Evolutionary conservation across 306 rosid species (phyloP), one percentile per base, ranked within the genome.

Genomic region (Cicer pinnatifidum): DNA sequence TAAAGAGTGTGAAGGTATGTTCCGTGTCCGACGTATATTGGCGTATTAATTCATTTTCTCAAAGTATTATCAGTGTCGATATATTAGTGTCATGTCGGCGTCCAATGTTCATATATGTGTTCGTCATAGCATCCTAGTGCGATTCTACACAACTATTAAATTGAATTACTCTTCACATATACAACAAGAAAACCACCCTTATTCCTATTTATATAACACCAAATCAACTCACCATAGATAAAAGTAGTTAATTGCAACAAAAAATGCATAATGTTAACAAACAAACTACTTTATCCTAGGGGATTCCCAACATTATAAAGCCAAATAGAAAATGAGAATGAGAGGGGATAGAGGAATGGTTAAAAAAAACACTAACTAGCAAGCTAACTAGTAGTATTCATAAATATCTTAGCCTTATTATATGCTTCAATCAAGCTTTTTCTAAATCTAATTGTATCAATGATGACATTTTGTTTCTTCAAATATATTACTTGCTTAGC

Each of bases 381-480:
- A 3, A 65, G 10, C 66, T 58, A 75, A 12, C n/a, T 15, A 3
- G 23, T 64, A 10, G 6, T 52, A 5, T 57, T 54, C 47, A 78
- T 56, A 37, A 70, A 75, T 70, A 20, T 37, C 39, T 37, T 83
- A 0, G 79, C 84, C 78, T 63, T 83, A 5, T 35, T 2, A 5
- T 79, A 66, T 0, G 68, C 79, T 20, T 71, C n/a, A 7, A 0
- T 37, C 58, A 83, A 75, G 33, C 1, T 79, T 15, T 58, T 59
- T 47, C 61, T 83, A 41, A 83, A 83, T 6, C 86, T 83, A 9
- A 10, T 1, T 11, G 51, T 2, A 59, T 83, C 71, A 11, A 83
- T 66, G 9, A 9, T 71, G n/a, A 83, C 76, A 75, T 71, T 15
- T 44, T 83, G 84, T 1, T 71, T 9, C 56, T 35, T 83, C 76